These are phyloP conservation scores for Mastigamoeba balamuthi DNA, from an alignment of 78 protist species.

Conservation along the genomic window DNA sequence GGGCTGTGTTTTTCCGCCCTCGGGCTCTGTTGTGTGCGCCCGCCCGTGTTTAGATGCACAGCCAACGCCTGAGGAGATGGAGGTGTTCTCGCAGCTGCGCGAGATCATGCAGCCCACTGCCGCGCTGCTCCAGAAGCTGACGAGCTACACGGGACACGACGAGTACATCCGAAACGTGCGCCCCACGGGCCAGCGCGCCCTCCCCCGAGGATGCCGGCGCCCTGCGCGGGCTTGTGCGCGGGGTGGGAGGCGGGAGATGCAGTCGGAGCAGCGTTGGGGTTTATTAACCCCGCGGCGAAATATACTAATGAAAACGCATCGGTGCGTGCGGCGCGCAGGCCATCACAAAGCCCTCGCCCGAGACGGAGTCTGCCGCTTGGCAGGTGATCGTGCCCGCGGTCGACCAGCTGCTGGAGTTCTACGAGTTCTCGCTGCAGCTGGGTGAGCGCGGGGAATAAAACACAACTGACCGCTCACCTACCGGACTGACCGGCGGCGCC, in stretches of 20 bases:
- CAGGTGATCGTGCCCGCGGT: conserved; percentile 52
- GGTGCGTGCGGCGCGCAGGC: too few species aligned
- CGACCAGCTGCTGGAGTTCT: conserved; percentile 49
- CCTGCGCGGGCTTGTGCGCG: neutral
- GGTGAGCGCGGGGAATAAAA: neutral
- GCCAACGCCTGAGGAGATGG: too few species aligned
- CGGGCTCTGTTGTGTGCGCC: too few species aligned
- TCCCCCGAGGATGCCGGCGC: too few species aligned
- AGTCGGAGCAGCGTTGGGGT: neutral
- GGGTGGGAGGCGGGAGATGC: neutral
- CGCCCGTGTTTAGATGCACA: too few species aligned
- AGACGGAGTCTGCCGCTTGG: conserved; percentile 64
- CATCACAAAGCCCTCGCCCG: conserved; percentile 53
- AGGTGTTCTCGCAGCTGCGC: too few species aligned
- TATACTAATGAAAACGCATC: too few species aligned
- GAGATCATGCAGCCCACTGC: too few species aligned
- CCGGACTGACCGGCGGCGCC: too few species aligned
- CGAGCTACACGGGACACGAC: conserved; percentile 30
- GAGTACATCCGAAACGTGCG: conserved; percentile 50
- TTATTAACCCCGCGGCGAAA: too few species aligned
- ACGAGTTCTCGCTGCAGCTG: conserved; percentile 40
- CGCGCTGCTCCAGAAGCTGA: conserved; percentile 17
- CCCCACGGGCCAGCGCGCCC: too few species aligned
- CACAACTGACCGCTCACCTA: neutral
- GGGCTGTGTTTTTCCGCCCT: too few species aligned